A percentile compares a stretch with the other conserved stretches of the same genome.
These are phyloP conservation scores for Cordyceps tenuipes DNA, from an alignment of 2,329 filamentous ascomycete genomes.

Conservation along the genomic window DNA sequence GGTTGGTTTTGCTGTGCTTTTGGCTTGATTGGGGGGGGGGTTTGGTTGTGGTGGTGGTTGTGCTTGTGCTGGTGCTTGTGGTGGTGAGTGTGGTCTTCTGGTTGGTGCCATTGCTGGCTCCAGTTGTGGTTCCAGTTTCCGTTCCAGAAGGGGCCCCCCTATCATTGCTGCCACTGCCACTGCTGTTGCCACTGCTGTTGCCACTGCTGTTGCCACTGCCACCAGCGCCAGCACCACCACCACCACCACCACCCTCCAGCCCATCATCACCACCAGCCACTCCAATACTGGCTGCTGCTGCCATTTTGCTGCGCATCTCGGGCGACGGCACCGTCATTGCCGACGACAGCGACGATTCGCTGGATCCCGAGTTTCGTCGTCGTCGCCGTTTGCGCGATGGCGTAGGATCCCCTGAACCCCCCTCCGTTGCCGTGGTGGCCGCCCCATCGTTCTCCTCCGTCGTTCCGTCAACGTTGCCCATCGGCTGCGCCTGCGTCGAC, in stretches of 20 bases:
- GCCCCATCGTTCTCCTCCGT: not conserved
- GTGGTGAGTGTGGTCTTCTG: too few relatives aligned
- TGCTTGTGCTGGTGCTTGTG: too few relatives aligned
- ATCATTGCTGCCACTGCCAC: not conserved
- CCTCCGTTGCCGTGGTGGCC: slow-evolving; percentile 1
- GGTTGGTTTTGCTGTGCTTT: not conserved
- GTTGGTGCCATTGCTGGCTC: not conserved
- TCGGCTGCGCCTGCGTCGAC: slow-evolving; percentile 5
- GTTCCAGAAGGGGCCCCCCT: slow-evolving; percentile 8
- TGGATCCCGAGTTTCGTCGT: slow-evolving; percentile 30
- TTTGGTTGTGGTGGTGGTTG: slow-evolving; percentile 5
- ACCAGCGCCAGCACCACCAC: too few relatives aligned
- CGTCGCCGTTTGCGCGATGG: slow-evolving; percentile 28
- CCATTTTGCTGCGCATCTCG: slow-evolving; percentile 16
- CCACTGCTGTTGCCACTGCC: not conserved
- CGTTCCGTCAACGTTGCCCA: not conserved
- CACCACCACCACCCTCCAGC: not conserved
- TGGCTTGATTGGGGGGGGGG: not conserved
- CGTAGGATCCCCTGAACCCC: slow-evolving; percentile 20
- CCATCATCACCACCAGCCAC: not conserved
- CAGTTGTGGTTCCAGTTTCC: slow-evolving; percentile 8
- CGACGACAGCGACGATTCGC: slow-evolving; percentile 36
- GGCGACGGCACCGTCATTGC: slow-evolving; percentile 32
- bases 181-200: not conserved
- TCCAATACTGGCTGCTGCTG: not conserved